Evolutionary conservation across 768 basidiomycete genomes (phyloP), one percentile per base, ranked within the genome.

Genomic region (Lepiota venenata): DNA sequence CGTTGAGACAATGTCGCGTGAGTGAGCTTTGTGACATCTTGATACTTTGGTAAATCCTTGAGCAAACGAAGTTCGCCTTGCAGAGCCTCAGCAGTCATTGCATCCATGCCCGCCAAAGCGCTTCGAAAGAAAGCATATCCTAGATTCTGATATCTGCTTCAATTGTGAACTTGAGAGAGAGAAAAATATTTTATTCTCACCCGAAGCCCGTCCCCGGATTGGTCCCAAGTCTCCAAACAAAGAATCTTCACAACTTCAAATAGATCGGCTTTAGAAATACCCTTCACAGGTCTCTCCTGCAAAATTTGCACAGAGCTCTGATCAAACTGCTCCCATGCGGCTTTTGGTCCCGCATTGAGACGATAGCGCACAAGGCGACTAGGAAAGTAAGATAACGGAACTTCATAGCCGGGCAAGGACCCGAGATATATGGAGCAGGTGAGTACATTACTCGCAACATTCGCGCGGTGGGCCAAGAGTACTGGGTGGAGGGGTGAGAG

Each of bases 401-500:
- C 15, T 25, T 45, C 46, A 36, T 16, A 14, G 36, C 18, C 25
- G 4, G 53, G 18, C 9, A 47, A 25, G 12, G 12, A 21, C 40
- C 29, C 21, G 27, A 55, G 29, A 43, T 48, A 25, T 9, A 48
- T 25, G 5, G 46, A 18, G 27, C 25, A 48, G 9, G n/a, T 12
- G 25, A 55, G 39, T 20, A 55, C 16, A 21, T 41, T 25, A 14
- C 39, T 38, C 18, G 27, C 36, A 15, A 48, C 35, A 27, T 42
- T 55, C 29, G 46, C 47, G 36, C 53, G 53, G 14, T 16, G 46
- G 10, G 39, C 18, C 7, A 36, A 18, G 32, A 46, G 29, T 22
- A 48, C 14, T n/a, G 18, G 27, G 32, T 9, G 35, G 16, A 22
- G 15, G 5, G 53, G 16, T 6, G 46, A 80, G 67, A 56, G 82